phyloP scores from a whole-genome alignment of 2,329 filamentous ascomycete species.

The Fusarium euwallaceae region DNA sequence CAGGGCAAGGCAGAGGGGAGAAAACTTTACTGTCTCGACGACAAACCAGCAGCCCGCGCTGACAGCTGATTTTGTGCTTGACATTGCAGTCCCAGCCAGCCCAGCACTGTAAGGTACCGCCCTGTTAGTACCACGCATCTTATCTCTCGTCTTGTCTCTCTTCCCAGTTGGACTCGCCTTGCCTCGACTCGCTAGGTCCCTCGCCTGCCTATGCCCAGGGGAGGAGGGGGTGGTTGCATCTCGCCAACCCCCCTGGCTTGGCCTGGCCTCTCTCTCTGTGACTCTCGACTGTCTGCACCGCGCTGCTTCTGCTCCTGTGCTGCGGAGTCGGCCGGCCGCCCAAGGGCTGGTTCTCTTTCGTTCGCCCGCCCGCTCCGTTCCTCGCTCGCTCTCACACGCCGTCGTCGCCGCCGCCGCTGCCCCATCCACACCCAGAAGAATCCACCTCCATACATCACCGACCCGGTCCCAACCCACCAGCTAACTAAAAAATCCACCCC shows the following conservation, averaged over 20 bases:
- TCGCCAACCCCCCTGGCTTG: constrained; percentile 1
- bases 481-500: constrained; percentile 40
- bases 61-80: constrained; percentile 18
- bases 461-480: constrained; percentile 44
- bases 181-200: constrained; percentile 2
- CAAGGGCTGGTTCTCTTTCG: constrained; percentile 7
- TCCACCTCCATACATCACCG: constrained; percentile 47
- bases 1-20: constrained; percentile 3
- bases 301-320: background rate
- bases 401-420: constrained; percentile 25
- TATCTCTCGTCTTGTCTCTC: background rate
- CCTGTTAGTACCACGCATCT: constrained; percentile 1
- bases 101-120: constrained; percentile 20
- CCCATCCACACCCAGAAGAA: constrained; percentile 19
- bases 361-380: constrained; percentile 34
- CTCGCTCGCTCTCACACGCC: constrained; percentile 29
- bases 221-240: constrained; percentile 9
- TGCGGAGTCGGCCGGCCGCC: constrained; percentile 20
- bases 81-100: constrained; percentile 2
- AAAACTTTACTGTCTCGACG: background rate
- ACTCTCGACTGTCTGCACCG: constrained; percentile 10
- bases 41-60: constrained; percentile 13
- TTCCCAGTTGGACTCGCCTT: constrained; percentile 1
- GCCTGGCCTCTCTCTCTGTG: constrained; percentile 3
- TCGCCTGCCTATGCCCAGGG: background rate